Conservation (phyloP, 441 rosid genomes). For the Theobroma grandiflorum region DNA sequence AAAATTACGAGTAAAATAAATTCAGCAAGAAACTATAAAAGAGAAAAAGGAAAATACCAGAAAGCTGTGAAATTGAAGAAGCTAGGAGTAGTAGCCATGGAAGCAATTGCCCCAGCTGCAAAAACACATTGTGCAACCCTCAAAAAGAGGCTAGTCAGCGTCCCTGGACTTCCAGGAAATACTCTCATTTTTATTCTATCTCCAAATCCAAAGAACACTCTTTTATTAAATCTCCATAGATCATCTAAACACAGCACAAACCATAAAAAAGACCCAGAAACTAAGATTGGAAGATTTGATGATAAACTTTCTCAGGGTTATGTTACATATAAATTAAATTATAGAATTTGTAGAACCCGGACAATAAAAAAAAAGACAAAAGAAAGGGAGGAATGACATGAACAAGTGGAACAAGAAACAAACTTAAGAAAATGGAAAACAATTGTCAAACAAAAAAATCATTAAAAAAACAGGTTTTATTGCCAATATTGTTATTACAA, state of each 20-base stretch:
- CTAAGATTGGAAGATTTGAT: constrained; percentile 6
- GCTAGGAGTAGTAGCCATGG: constrained; percentile 62
- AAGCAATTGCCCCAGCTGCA: constrained; percentile 80
- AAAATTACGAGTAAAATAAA: not conserved
- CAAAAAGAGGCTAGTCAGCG: constrained; percentile 68
- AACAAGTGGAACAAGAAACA: constrained; percentile 20
- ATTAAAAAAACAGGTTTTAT: not conserved
- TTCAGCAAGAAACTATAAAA: not conserved
- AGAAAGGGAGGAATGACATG: not conserved
- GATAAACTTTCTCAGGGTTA: not conserved
- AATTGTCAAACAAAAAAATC: not conserved
- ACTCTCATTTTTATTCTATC: constrained; percentile 60
- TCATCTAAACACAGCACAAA: constrained; percentile 14
- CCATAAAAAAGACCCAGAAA: constrained; percentile 25
- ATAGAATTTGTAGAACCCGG: not conserved
- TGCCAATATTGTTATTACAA: not conserved
- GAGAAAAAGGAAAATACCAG: constrained; percentile 54
- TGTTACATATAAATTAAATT: not conserved
- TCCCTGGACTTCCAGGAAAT: constrained; percentile 90
- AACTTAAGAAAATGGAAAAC: not conserved
- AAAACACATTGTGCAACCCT: constrained; percentile 76
- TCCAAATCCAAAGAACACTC: constrained; percentile 23
- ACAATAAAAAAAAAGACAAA: not conserved
- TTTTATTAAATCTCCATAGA: constrained; percentile 23
- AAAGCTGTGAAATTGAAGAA: constrained; percentile 80